Evolutionary conservation across 257 asterid genomes (phyloP), one percentile per base, ranked within the genome.

Genomic region (Datura wrightii): DNA sequence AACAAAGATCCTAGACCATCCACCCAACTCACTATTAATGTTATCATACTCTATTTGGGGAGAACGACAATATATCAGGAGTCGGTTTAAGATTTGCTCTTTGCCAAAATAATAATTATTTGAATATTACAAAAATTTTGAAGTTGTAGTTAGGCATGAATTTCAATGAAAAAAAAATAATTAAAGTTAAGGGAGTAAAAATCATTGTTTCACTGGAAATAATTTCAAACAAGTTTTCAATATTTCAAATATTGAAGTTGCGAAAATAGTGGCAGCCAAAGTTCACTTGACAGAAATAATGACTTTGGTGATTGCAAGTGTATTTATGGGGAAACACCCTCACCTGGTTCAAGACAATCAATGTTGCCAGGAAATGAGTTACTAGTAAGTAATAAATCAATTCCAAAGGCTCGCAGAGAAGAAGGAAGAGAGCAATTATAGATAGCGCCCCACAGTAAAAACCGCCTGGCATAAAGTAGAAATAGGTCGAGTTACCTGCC

Each of bases 401-500:
- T 59, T 9, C 13, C 36, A n/a, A n/a, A n/a, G n/a, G n/a, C n/a
- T n/a, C n/a, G n/a, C n/a, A n/a, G n/a, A n/a, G n/a, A n/a, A n/a
- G n/a, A 53, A 15, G n/a, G 9, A 44, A 53, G 59, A 14, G 59
- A 54, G 59, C n/a, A 54, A 54, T 10, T 53, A 53, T 10, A 53
- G 53, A 1, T 42, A 7, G 50, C 0, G 10, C 2, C n/a, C n/a
- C n/a, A n/a, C n/a, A n/a, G n/a, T n/a, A n/a, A n/a, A n/a, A n/a
- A n/a, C n/a, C n/a, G n/a, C n/a, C n/a, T n/a, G n/a, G n/a, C n/a
- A n/a, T n/a, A 46, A 46, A 8, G 2, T 0, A 1, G 50, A 5
- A 44, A 44, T 6, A 44, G 9, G 9, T 44, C 10, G 54, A 4
- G 10, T 3, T 70, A 91, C 98, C 98, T 93, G 93, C 99, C 99